Conservation (phyloP, 2,329 filamentous ascomycete species). For the Ambrosiella cleistominuta region DNA sequence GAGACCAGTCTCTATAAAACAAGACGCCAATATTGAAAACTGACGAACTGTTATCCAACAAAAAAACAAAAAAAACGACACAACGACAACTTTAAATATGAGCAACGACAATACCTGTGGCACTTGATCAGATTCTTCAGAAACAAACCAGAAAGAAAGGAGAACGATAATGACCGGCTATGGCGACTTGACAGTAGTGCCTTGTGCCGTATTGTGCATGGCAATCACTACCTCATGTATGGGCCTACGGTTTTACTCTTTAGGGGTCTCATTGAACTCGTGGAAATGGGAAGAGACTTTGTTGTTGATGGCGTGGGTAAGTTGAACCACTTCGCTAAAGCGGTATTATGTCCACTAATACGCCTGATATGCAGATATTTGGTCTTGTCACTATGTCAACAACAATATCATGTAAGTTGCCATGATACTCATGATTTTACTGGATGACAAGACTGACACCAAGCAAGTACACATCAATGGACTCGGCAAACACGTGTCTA, state of each 20-base stretch:
- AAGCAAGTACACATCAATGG: constrained; percentile 9
- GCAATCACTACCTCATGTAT: constrained; percentile 18
- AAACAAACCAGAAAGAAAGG: no score
- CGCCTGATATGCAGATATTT: constrained; percentile 4
- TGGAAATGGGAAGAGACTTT: constrained; percentile 21
- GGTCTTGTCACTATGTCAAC: constrained; percentile 9
- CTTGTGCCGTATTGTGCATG: constrained; percentile 14
- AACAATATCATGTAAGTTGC: constrained; percentile 12
- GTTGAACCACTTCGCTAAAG: background rate
- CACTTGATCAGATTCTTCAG: background rate
- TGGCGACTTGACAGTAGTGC: constrained; percentile 13
- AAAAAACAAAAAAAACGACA: no score
- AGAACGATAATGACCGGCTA: constrained; percentile 8
- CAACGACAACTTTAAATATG: no score
- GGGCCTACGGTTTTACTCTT: constrained; percentile 20
- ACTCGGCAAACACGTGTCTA: background rate
- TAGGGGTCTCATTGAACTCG: constrained; percentile 19
- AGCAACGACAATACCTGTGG: no score
- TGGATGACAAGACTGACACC: background rate
- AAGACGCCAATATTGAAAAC: no score
- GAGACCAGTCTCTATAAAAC: no score
- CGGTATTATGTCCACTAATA: background rate
- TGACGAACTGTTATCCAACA: no score
- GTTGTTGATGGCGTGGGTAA: constrained; percentile 19
- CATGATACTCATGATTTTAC: no score